A percentile compares a stretch with the other conserved stretches of the same genome.
phyloP scores from a whole-genome alignment of 1,284 basidiomycete genomes.

The Ganoderma sp. region DNA sequence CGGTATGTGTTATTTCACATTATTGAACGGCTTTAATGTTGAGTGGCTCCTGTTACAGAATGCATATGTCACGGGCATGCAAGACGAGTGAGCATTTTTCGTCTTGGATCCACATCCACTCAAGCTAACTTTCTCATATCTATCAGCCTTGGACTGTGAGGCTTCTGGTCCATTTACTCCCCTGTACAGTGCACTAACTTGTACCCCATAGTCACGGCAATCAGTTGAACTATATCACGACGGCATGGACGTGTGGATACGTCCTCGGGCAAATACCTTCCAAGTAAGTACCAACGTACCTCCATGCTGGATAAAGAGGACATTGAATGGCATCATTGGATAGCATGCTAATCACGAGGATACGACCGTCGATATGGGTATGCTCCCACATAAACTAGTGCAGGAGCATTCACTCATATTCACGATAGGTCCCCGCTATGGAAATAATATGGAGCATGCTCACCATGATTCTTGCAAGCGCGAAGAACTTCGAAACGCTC shows the following conservation, averaged over 20 bases:
- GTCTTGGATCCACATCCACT: not conserved
- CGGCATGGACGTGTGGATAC: slow-evolving; percentile 51
- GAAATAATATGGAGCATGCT: slow-evolving; percentile 48
- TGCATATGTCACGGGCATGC: slow-evolving; percentile 53
- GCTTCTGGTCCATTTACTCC: not conserved
- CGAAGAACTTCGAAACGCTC: slow-evolving; percentile 44
- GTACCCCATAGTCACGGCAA: slow-evolving; percentile 38
- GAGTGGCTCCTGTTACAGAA: slow-evolving; percentile 37
- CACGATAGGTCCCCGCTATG: slow-evolving; percentile 45
- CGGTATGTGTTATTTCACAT: slow-evolving; percentile 35
- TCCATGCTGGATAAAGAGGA: not conserved
- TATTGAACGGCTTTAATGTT: too few relatives aligned
- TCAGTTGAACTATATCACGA: slow-evolving; percentile 49
- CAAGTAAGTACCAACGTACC: slow-evolving; percentile 37
- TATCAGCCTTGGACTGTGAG: slow-evolving; percentile 39
- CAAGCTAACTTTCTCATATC: not conserved
- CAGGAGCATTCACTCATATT: not conserved
- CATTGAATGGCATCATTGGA: not conserved
- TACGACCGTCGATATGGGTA: slow-evolving; percentile 50
- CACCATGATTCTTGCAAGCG: slow-evolving; percentile 46
- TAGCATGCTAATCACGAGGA: slow-evolving; percentile 46
- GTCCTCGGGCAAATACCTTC: slow-evolving; percentile 50
- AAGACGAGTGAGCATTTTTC: slow-evolving; percentile 44
- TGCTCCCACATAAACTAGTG: not conserved
- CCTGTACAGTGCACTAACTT: too few relatives aligned